Base-by-base conservation (phyloP, 1,284 basidiomycete genomes). In the Kalmanozyma brasiliensis region DNA sequence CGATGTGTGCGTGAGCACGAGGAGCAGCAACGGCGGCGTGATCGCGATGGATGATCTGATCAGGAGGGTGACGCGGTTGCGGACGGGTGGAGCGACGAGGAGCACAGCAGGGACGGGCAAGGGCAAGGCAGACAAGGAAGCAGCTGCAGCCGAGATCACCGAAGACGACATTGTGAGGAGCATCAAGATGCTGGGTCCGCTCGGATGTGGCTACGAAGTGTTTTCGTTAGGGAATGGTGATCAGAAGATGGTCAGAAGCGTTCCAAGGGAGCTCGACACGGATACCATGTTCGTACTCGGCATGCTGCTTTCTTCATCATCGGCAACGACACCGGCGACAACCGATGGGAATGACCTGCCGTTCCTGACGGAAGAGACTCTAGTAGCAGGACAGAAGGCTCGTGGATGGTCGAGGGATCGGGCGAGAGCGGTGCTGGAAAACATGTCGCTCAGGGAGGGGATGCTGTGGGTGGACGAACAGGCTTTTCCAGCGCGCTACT, bases 401-500 rank as follows among this genome's bases (percentile, higher is more conserved):
- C 36, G 47, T 1, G 89, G 88, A 4, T 98, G 95, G 95, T 87
- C 87, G 0, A 81, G 85, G 34, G 89, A 91, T 17, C 85, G 94
- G 24, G 90, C 92, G 1, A 85, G 86, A 34, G 87, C 88, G 5
- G 93, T 90, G 2, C 82, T 98, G 74, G 90, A 93, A 65, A 93
- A 94, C 72, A 94, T 95, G 88, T 86, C 93, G 13, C 85, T 93
- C 73, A 85, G 90, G 30, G 94, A 98, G 73, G 95, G 94, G 0
- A 85, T 96, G 37, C 93, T 93, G 51, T 99, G 95, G 95, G 81
- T 98, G 30, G 95, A 98, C 79, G 89, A 91, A 36, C 92, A 94
- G 82, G 90, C 90, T 37, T 59, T 63, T 34, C 73, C 71, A 8
- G 47, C 56, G 11, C 22, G 73, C 3, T 77, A 77, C 46, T 77